These are phyloP conservation scores for Alternaria brassicae DNA, from an alignment of 2,329 filamentous ascomycete species.

Conservation along the genomic window DNA sequence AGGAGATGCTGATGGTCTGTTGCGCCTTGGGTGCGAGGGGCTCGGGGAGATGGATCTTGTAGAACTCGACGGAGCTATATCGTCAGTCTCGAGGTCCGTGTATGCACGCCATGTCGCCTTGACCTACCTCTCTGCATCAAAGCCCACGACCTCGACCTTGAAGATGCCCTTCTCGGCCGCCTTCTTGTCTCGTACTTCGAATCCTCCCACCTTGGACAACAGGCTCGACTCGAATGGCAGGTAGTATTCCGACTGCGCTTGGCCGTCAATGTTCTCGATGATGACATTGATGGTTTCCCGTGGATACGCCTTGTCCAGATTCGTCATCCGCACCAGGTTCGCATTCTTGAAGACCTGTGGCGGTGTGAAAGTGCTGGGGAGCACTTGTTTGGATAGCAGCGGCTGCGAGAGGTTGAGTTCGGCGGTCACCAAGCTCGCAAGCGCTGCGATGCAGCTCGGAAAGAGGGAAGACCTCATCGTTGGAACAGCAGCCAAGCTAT, in stretches of 20 bases:
- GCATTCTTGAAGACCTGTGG: slow-evolving; percentile 92
- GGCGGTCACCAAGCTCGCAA: slow-evolving; percentile 66
- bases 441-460: slow-evolving; percentile 59
- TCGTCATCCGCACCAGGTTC: slow-evolving; percentile 89
- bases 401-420: slow-evolving; percentile 67
- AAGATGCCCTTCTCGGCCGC: slow-evolving; percentile 72
- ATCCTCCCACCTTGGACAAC: slow-evolving; percentile 78
- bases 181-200: slow-evolving; percentile 95
- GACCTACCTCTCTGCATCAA: slow-evolving; percentile 60
- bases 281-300: slow-evolving; percentile 94
- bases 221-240: slow-evolving; percentile 81
- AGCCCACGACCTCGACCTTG: slow-evolving; percentile 69
- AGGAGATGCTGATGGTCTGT: slow-evolving; percentile 86
- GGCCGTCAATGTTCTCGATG: slow-evolving; percentile 82
- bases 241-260: slow-evolving; percentile 88
- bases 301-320: slow-evolving; percentile 90
- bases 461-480: slow-evolving; percentile 52
- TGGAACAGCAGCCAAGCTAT: slow-evolving; percentile 36
- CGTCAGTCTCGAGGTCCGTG: slow-evolving; percentile 3
- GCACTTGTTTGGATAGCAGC: slow-evolving; percentile 59
- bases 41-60: slow-evolving; percentile 77
- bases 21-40: slow-evolving; percentile 78
- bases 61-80: slow-evolving; percentile 68
- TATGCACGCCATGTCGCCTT: not conserved
- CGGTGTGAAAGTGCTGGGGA: slow-evolving; percentile 71